Conservation (phyloP, 2,329 filamentous ascomycete genomes). For the Leptographium wingfieldii region DNA sequence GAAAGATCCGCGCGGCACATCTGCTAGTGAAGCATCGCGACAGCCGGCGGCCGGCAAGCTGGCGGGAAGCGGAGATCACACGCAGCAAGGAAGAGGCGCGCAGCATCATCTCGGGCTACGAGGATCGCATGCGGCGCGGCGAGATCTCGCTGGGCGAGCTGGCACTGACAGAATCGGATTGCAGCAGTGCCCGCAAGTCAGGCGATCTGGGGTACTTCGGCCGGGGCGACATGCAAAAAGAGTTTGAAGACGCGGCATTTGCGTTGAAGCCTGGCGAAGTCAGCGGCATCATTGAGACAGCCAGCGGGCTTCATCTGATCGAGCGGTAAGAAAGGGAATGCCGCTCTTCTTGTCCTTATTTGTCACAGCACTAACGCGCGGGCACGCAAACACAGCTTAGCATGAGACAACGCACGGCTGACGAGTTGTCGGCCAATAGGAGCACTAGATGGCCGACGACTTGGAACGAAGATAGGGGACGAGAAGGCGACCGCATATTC, state of each 20-base stretch:
- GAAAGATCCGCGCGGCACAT: slow-evolving; percentile 89
- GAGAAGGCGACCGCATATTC: background rate
- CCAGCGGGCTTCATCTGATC: slow-evolving; percentile 90
- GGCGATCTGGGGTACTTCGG: slow-evolving; percentile 95
- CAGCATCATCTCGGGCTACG: slow-evolving; percentile 61
- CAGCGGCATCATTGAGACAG: slow-evolving; percentile 79
- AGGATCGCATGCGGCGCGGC: slow-evolving; percentile 62
- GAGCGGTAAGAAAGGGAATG: slow-evolving; percentile 51
- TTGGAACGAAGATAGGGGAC: background rate
- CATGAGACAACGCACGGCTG: background rate
- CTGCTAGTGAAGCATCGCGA: slow-evolving; percentile 87
- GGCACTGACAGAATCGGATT: slow-evolving; percentile 82
- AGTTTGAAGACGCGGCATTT: slow-evolving; percentile 95
- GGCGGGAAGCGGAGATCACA: slow-evolving; percentile 83
- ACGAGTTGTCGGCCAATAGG: too few species aligned
- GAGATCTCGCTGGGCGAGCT: slow-evolving; percentile 63
- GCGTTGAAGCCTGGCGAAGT: slow-evolving; percentile 77
- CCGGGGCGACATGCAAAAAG: slow-evolving; percentile 92
- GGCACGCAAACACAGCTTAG: background rate
- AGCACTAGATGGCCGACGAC: too few species aligned
- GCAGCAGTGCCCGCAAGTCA: slow-evolving; percentile 85
- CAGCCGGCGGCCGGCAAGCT: slow-evolving; percentile 81
- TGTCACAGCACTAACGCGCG: background rate
- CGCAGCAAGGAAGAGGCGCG: slow-evolving; percentile 78
- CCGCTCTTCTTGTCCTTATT: background rate